These are phyloP conservation scores for Phanerodontia chrysosporium DNA, from an alignment of 768 basidiomycete species.

Conservation along the genomic window DNA sequence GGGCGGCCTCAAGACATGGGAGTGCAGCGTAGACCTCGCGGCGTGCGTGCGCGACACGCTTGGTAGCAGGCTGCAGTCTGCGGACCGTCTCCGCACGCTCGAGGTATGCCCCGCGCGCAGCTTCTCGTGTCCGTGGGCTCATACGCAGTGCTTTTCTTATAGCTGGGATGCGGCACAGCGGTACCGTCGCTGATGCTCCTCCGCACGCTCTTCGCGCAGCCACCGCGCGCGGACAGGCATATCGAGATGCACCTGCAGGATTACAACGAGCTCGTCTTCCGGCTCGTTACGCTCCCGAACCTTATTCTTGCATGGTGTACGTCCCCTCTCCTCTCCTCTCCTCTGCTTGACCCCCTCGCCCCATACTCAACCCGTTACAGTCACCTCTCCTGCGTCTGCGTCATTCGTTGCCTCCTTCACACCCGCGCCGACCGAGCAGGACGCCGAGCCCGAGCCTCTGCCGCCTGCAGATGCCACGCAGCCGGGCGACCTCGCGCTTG, in stretches of 20 bases:
- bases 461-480: constrained; percentile 29
- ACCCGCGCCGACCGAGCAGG: constrained; percentile 24
- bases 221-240: constrained; percentile 18
- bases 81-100: constrained; percentile 19
- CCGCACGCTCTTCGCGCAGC: constrained; percentile 46
- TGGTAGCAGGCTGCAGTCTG: not conserved
- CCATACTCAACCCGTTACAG: no score
- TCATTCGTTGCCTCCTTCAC: constrained; percentile 26
- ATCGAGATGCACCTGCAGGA: constrained; percentile 76
- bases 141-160: not conserved
- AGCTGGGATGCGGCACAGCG: constrained; percentile 94
- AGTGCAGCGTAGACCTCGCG: constrained; percentile 87
- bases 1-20: constrained; percentile 97
- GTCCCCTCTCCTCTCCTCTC: constrained; percentile 24
- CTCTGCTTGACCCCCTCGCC: not conserved
- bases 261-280: constrained; percentile 80
- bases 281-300: constrained; percentile 78
- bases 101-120: not conserved
- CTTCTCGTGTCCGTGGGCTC: not conserved
- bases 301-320: constrained; percentile 78
- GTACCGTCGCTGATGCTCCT: constrained; percentile 78
- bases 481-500: constrained; percentile 63
- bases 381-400: constrained; percentile 55
- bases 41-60: constrained; percentile 40
- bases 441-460: constrained; percentile 17